Evolutionary conservation across 2,329 filamentous ascomycete genomes (phyloP).

Genomic region (Verticillium nubilum): DNA sequence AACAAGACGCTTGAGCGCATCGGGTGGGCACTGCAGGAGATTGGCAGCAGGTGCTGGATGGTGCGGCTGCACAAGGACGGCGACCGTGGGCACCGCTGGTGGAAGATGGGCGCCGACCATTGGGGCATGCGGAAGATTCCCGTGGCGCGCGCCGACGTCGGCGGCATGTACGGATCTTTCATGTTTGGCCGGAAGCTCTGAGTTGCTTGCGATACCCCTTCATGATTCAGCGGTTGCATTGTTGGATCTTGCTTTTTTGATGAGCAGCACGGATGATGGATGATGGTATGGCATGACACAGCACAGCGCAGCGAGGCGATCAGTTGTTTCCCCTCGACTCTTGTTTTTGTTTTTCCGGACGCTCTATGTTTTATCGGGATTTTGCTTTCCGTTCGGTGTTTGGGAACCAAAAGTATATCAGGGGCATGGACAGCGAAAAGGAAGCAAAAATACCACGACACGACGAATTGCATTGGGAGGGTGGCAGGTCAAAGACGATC

Average conservation of each 20-base stretch:
- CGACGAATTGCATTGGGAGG: not conserved
- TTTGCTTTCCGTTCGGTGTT: not conserved
- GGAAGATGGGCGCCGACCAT: constrained; percentile 81
- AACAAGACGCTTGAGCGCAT: constrained; percentile 52
- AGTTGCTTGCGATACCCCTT: constrained; percentile 10
- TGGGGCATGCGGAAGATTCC: constrained; percentile 91
- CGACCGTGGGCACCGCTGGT: constrained; percentile 57
- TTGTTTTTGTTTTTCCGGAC: not conserved
- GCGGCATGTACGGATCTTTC: constrained; percentile 80
- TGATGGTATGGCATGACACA: not conserved
- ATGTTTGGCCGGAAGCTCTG: constrained; percentile 58
- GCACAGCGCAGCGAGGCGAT: not conserved
- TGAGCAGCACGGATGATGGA: not conserved
- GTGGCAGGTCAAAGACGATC: not conserved
- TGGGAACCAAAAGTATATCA: not conserved
- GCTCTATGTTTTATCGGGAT: not conserved
- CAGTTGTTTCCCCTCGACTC: not conserved
- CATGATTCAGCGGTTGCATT: not conserved
- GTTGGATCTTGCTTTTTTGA: not conserved
- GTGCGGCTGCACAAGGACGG: constrained; percentile 48
- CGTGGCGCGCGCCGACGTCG: constrained; percentile 85
- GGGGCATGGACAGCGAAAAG: not conserved
- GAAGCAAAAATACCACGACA: not conserved
- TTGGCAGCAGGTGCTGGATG: constrained; percentile 60
- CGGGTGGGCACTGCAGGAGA: constrained; percentile 69